phyloP scores from a whole-genome alignment of 768 basidiomycete species.

The Lactifluus rugatus region DNA sequence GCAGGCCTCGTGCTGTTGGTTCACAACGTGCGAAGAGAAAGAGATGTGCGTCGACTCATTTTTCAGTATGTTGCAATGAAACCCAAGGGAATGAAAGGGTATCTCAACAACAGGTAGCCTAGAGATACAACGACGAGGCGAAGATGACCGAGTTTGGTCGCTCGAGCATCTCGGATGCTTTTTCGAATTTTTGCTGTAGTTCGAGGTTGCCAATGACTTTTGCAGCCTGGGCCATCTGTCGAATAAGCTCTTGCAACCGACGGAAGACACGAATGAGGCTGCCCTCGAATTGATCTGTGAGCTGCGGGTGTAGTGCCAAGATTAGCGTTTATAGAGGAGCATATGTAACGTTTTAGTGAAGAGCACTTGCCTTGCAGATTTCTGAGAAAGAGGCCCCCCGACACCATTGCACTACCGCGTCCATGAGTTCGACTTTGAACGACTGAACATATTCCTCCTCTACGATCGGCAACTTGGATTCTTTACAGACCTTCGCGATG shows the following conservation, averaged over 20 bases:
- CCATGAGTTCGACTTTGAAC: slow-evolving; percentile 99
- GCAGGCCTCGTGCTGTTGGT: slow-evolving; percentile 33
- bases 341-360: background rate
- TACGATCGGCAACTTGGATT: slow-evolving; percentile 79
- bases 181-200: slow-evolving; percentile 88
- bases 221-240: slow-evolving; percentile 93
- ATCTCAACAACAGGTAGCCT: slow-evolving; percentile 7
- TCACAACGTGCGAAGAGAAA: background rate
- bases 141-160: slow-evolving; percentile 91
- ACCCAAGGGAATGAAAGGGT: background rate
- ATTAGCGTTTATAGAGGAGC: background rate
- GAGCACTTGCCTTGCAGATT: slow-evolving; percentile 73
- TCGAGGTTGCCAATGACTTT: slow-evolving; percentile 96
- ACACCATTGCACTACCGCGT: slow-evolving; percentile 96
- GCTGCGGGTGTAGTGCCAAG: slow-evolving; percentile 32
- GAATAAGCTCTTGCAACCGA: slow-evolving; percentile 83
- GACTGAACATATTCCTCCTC: slow-evolving; percentile 94
- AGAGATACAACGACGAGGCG: slow-evolving; percentile 78
- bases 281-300: slow-evolving; percentile 95
- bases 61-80: background rate
- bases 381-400: slow-evolving; percentile 94
- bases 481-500: slow-evolving; percentile 95
- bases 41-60: background rate
- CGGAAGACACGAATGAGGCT: slow-evolving; percentile 94
- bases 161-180: slow-evolving; percentile 86